Evolutionary conservation across 441 rosid genomes (phyloP), one percentile per base, ranked within the genome.

Genomic region (Jatropha podagrica): DNA sequence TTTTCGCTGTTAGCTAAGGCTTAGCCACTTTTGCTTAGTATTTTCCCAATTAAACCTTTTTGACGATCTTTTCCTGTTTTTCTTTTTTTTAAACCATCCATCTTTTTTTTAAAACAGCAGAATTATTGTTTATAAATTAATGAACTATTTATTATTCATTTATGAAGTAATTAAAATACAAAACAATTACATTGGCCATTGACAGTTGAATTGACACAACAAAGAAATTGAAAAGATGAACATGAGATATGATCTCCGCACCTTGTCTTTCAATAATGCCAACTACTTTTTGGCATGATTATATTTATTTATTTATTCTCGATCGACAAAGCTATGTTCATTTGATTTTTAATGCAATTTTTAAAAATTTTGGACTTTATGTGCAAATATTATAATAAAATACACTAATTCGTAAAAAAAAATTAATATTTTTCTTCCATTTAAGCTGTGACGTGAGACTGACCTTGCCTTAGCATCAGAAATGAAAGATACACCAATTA

Each of bases 201-300:
- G 48, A 78, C 62, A 59, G 78, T 80, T 72, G 83, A 82, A 76
- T 32, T 78, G 78, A 83, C 78, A 69, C 9, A 79, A 72, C 67
- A 71, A 37, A 40, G 27, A 73, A 71, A 79, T 73, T 52, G 79
- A 62, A 71, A 59, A 72, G 51, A 68, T 62, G 70, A n/a, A 49
- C 61, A 52, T 49, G 51, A 80, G 73, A 68, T 78, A 71, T 80
- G 77, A 72, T 61, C 78, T 74, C 20, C 20, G 26, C 13, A 3
- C 55, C 3, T 32, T 37, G 75, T 69, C 77, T 69, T 68, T 69
- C 83, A 85, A 86, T 82, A 78, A 86, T 86, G 81, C 68, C 1
- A 82, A 81, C 85, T 46, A 77, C 85, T 82, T 79, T 86, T 81
- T 71, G 79, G 71, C 77, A 65, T 77, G 73, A 80, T 71, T 75